phyloP scores from a whole-genome alignment of 2,329 filamentous ascomycete species.

The Orbilia brochopaga region DNA sequence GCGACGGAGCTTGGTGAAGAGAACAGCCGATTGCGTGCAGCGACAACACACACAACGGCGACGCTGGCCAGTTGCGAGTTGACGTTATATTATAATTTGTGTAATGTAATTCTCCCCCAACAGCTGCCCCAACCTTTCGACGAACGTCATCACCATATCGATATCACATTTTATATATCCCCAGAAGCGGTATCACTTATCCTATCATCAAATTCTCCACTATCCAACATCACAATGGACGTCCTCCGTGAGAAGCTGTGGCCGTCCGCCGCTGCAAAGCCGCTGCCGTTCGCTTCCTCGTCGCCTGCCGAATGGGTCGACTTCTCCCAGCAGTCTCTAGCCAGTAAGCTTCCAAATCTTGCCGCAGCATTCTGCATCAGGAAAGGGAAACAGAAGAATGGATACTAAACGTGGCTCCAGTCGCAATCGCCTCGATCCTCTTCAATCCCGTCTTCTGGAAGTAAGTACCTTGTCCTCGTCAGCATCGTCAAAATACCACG shows the following conservation, averaged over 20 bases:
- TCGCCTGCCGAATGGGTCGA: constrained; percentile 44
- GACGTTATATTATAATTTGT: background rate
- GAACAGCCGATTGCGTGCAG: constrained; percentile 6
- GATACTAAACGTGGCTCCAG: constrained; percentile 60
- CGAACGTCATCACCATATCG: background rate
- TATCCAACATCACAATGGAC: constrained; percentile 24
- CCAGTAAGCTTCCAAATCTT: constrained; percentile 29
- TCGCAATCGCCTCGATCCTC: constrained; percentile 78
- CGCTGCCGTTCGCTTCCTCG: constrained; percentile 34
- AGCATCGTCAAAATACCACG: background rate
- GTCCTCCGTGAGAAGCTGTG: constrained; percentile 44
- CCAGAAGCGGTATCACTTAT: background rate
- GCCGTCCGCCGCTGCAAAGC: constrained; percentile 27
- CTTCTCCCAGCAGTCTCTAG: constrained; percentile 45
- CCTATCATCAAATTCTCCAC: background rate
- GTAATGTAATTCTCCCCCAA: background rate
- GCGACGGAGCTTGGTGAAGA: background rate
- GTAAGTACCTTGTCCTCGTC: constrained; percentile 64
- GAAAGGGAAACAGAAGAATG: background rate
- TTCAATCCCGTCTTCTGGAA: constrained; percentile 99
- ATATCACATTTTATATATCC: background rate
- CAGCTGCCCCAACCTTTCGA: background rate
- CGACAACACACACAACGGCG: background rate
- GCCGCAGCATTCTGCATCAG: background rate
- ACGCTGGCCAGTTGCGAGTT: background rate